Base-by-base conservation (phyloP, 371 early-diverging fungal genomes). In the Mucor saturninus region DNA sequence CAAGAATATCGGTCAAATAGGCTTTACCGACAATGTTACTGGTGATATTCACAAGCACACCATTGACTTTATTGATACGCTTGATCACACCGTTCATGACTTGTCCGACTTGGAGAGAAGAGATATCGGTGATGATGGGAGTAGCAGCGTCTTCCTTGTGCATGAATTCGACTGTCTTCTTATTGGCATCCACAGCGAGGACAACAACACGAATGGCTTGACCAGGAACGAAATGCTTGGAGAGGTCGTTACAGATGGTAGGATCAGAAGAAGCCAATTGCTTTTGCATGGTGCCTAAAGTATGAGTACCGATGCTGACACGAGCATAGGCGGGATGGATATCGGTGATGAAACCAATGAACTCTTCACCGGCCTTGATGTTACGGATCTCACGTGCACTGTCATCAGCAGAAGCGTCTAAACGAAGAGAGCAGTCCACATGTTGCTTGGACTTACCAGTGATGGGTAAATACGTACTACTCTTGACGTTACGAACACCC, bases 1-100 rank as follows among this genome's bases (percentile, higher is more conserved):
- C 91, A 4, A 76, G 58, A 42, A 93, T 66, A 62, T 93, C 87
- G 5, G 89, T 82, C 32, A 91, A 65, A 45, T 83, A 80, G 31
- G 83, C 83, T 14, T 85, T 77, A 37, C 90, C 93, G 66, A 68
- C 76, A 29, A 89, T 59, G 45, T 80, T 67, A 29, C 78, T 68
- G 4, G 73, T 73, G 14, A 93, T 58, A 37, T 82, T 79, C 37
- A 90, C 68, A 32, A 70, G 63, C 40, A 88, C 31, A 15, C 89
- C 88, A 46, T 64, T 62, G 13, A 67, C 63, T 3, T 74, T 63
- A 42, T 78, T 69, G 46, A 85, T 62, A 21, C 73, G 74, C 59
- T 73, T 71, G 21, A 93, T 73, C 5, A 75, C 71, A 45, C 86
- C 92, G 39, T 77, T 62, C 35, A 86, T 62, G 5, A 79, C 59